Base-by-base conservation (phyloP, 1,284 basidiomycete genomes). In the Pholiota adiposa region DNA sequence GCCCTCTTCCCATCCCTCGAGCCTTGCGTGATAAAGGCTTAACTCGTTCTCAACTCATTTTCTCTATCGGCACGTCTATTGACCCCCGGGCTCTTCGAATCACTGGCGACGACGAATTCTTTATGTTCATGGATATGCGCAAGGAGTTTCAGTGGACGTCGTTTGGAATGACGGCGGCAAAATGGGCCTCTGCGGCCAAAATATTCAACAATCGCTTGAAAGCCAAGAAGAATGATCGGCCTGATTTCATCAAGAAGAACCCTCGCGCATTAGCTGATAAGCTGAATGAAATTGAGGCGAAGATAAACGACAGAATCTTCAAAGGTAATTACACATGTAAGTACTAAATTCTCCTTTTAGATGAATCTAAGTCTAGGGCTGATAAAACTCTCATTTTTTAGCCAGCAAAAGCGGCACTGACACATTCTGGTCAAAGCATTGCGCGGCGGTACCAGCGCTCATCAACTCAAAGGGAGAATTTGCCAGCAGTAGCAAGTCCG, bases 91-190 rank as follows among this genome's bases (percentile, higher is more conserved):
- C 49, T 14, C 41, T 61, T n/a, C 16, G 21, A 14, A 54, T 61
- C 21, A 25, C 44, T 12, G 18, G 41, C 2, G 25, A 49, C 9
- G 38, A 53, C 8, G 60, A 61, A 31, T 61, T 61, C 46, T 61
- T 16, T 29, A 34, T 61, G 1, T 61, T 61, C 33, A 61, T 61
- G 59, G 55, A 61, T 11, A 61, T 61, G 59, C 54, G 59, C 9
- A 25, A 23, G 5, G 54, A 56, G 11, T 34, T 33, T 23, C 54
- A 56, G 23, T 60, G 59, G 59, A 40, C 33, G 11, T 31, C 59
- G 14, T 60, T 56, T 31, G 11, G 18, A 8, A 60, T 60, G 59
- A 57, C 55, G n/a, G 9, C 54, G 9, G 18, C 38, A 18, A 54
- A 54, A 16, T 61, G 59, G 59, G 54, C 50, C 3, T 19, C 41